Percentiles rank a stretch among this genome's conserved stretches.
Conservation (phyloP, 495 filamentous ascomycete genomes). For the Penicillium subrubescens region DNA sequence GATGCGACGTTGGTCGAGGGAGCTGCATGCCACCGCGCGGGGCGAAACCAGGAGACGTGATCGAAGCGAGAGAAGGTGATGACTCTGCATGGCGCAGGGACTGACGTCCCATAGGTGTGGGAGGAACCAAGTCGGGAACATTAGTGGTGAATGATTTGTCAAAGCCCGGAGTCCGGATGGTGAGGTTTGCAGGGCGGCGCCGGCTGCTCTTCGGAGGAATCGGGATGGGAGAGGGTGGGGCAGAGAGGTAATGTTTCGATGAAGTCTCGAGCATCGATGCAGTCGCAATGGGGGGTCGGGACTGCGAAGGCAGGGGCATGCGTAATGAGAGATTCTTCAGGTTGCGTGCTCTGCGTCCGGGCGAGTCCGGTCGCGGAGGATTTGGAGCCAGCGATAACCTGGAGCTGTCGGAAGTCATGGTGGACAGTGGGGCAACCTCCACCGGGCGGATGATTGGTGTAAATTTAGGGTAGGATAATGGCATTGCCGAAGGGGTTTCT, state of each 20-base stretch:
- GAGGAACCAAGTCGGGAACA: constrained; percentile 47
- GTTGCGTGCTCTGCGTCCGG: constrained; percentile 77
- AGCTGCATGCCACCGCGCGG: constrained; percentile 67
- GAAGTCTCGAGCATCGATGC: constrained; percentile 46
- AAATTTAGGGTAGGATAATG: constrained; percentile 45
- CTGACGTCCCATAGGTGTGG: constrained; percentile 51
- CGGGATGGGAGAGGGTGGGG: constrained; percentile 84
- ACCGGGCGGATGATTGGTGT: constrained; percentile 32
- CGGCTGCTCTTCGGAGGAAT: constrained; percentile 69
- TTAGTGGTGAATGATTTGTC: constrained; percentile 41
- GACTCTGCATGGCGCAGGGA: constrained; percentile 69
- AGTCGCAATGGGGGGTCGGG: constrained; percentile 53
- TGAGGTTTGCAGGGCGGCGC: constrained; percentile 77
- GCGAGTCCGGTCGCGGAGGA: constrained; percentile 53
- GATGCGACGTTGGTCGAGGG: constrained; percentile 50
- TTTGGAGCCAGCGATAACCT: constrained; percentile 39
- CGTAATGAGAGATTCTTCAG: constrained; percentile 92
- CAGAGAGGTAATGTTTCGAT: constrained; percentile 59
- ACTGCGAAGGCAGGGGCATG: constrained; percentile 58
- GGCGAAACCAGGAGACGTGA: constrained; percentile 60
- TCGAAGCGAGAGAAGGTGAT: constrained; percentile 60
- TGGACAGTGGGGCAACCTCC: constrained; percentile 24
- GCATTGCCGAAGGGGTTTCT: constrained; percentile 73
- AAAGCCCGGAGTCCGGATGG: constrained; percentile 64
- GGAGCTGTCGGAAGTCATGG: constrained; percentile 27